Evolutionary conservation across 2,329 filamentous ascomycete genomes (phyloP).

Genomic region (Clarireedia hainanense): DNA sequence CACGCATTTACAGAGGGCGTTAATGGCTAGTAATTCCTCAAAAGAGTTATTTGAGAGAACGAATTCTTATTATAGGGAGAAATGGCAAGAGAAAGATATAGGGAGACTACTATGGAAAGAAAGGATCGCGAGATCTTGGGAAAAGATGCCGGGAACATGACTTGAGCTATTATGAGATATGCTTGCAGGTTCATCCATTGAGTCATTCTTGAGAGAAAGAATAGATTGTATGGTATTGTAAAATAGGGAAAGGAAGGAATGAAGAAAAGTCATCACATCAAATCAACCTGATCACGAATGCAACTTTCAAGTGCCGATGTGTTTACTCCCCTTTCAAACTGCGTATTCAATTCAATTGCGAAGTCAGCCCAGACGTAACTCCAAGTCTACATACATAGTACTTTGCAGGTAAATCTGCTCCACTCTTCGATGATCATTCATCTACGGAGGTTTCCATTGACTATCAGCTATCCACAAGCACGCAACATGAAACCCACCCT

Average conservation of each 20-base stretch:
- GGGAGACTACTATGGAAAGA: not conserved
- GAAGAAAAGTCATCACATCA: not conserved
- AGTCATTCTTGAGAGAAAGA: constrained; percentile 6
- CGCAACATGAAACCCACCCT: too few species aligned
- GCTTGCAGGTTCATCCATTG: constrained; percentile 15
- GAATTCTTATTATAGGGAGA: constrained; percentile 4
- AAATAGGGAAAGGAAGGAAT: constrained; percentile 1
- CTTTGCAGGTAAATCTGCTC: too few species aligned
- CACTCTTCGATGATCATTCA: too few species aligned
- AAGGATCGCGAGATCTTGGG: constrained; percentile 11
- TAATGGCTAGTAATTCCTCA: constrained; percentile 15
- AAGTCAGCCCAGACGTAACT: too few species aligned
- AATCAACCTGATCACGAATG: not conserved
- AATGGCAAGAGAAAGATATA: not conserved
- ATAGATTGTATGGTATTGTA: constrained; percentile 3
- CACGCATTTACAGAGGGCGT: constrained; percentile 22
- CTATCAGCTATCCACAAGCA: too few species aligned
- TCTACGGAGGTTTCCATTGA: too few species aligned
- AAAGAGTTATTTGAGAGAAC: constrained; percentile 7
- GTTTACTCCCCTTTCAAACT: not conserved
- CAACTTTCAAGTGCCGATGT: not conserved
- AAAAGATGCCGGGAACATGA: not conserved
- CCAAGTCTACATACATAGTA: too few species aligned
- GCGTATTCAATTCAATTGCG: not conserved
- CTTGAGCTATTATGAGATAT: constrained; percentile 9